Evolutionary conservation across 805 yeast species (phyloP), one percentile per base, ranked within the genome.

Genomic region (Zygosaccharomyces bisporus): DNA sequence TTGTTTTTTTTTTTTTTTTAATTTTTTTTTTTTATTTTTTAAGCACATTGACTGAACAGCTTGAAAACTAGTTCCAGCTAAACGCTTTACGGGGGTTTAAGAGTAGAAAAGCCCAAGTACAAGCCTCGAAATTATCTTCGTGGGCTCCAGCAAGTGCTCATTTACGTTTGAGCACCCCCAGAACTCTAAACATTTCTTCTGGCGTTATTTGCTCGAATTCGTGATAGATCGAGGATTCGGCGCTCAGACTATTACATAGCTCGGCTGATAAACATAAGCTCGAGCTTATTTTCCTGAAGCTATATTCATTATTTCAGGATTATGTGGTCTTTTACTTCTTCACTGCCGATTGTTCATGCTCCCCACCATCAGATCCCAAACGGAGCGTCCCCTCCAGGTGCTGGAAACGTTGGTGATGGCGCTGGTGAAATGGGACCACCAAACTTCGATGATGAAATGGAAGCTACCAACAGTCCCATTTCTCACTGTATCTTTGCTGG

Each of bases 401-500:
- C 39, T 18, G 21, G 32, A 44, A 53, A 52, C 36, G 30, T 29
- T 49, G 43, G 42, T 39, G 25, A 21, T 9, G 25, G 25, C 6
- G 25, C 25, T 21, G 46, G 38, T 16, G 37, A 42, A n/a, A 42
- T 25, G 19, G 24, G 34, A 43, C 45, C 24, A 31, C 47, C 29
- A 12, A 14, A 24, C 3, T 39, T 20, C 13, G 44, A 37, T 13
- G 37, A 31, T n/a, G 43, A 37, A 19, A 13, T 29, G 20, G 45
- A 45, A 9, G 45, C 39, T 4, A 32, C 23, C 8, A 29, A 24
- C 19, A 45, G 51, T 32, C 75, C 84, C 4, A 64, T 83, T 18
- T 35, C 75, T 50, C 73, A 76, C 57, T 79, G 88, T 59, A 72
- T 88, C 72, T 44, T 89, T 31, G 96, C 97, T 0, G 99, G 99